Conservation (phyloP, 2,329 filamentous ascomycete genomes). For the Calonectria fujianensis region DNA sequence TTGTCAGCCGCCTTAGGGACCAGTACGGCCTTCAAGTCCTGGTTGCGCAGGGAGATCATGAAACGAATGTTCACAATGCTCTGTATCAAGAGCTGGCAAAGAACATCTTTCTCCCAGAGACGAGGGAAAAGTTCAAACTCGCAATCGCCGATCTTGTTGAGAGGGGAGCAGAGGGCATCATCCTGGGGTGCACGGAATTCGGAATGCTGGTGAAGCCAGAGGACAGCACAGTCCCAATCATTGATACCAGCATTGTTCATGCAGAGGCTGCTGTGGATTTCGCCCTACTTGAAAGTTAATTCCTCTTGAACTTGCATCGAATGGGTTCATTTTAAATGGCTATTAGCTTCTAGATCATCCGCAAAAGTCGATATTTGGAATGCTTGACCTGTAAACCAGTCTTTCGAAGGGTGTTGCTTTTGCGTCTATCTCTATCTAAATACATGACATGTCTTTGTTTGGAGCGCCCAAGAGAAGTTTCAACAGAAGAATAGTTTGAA, state of each 20-base stretch:
- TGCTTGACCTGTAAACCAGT: background rate
- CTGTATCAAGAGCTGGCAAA: slow-evolving; percentile 6
- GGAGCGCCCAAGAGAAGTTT: background rate
- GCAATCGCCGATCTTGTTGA: background rate
- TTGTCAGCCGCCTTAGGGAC: background rate
- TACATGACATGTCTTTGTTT: too few species aligned
- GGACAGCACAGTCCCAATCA: slow-evolving; percentile 6
- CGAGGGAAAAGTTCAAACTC: background rate
- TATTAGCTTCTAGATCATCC: too few species aligned
- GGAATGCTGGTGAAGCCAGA: slow-evolving; percentile 5
- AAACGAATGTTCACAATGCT: background rate
- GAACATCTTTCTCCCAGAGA: slow-evolving; percentile 5
- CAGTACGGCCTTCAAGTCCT: background rate
- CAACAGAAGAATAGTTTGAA: background rate
- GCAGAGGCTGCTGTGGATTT: slow-evolving; percentile 10
- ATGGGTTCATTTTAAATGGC: background rate
- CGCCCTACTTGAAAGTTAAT: background rate
- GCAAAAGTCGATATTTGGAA: background rate
- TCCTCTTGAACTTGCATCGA: background rate
- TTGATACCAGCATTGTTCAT: slow-evolving; percentile 2
- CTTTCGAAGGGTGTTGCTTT: too few species aligned
- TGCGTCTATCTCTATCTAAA: too few species aligned
- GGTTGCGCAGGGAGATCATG: background rate
- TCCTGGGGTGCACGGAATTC: slow-evolving; percentile 17
- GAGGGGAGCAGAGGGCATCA: slow-evolving; percentile 6